Percentiles rank a stretch among this genome's conserved stretches.
Conservation (phyloP, 139 green algal genomes). For the Micractinium sp. region DNA sequence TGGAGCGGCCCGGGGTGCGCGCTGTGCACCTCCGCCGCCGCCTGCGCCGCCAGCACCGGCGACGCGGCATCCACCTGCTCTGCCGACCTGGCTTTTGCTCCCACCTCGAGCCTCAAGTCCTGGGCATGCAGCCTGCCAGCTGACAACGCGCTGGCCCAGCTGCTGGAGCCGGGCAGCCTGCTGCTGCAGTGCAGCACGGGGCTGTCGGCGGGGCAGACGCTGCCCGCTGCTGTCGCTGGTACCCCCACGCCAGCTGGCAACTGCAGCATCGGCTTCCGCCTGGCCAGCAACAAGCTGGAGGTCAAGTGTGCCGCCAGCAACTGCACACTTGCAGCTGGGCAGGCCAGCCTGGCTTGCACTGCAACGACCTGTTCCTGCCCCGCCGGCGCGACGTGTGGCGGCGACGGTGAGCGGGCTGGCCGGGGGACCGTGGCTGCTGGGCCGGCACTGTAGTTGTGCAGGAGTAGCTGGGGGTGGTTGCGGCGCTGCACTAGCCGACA, state of each 20-base stretch:
- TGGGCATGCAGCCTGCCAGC: conserved; percentile 43
- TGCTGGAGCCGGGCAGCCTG: conserved; percentile 29
- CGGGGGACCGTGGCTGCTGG: neutral
- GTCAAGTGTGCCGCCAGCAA: conserved; percentile 23
- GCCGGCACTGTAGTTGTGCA: neutral
- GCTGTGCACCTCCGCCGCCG: conserved; percentile 44
- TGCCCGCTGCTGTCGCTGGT: neutral
- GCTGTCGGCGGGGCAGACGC: neutral
- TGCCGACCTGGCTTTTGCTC: conserved; percentile 43
- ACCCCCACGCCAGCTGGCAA: neutral
- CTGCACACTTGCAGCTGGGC: conserved; percentile 5
- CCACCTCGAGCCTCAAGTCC: conserved; percentile 43
- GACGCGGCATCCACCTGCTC: conserved; percentile 51
- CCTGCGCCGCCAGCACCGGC: conserved; percentile 40
- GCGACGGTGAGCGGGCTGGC: conserved; percentile 5
- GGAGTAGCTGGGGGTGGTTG: neutral
- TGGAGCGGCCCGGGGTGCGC: conserved; percentile 48
- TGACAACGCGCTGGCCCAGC: neutral
- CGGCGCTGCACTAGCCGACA: neutral
- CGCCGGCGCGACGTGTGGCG: conserved; percentile 14
- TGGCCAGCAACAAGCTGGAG: conserved; percentile 8
- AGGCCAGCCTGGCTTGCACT: conserved; percentile 14
- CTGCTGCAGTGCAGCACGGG: conserved; percentile 22
- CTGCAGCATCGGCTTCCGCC: neutral
- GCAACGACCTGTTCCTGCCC: conserved; percentile 27